Evolutionary conservation across 352 stramenopile genomes (phyloP).

Genomic region (Pythium brachiatum): DNA sequence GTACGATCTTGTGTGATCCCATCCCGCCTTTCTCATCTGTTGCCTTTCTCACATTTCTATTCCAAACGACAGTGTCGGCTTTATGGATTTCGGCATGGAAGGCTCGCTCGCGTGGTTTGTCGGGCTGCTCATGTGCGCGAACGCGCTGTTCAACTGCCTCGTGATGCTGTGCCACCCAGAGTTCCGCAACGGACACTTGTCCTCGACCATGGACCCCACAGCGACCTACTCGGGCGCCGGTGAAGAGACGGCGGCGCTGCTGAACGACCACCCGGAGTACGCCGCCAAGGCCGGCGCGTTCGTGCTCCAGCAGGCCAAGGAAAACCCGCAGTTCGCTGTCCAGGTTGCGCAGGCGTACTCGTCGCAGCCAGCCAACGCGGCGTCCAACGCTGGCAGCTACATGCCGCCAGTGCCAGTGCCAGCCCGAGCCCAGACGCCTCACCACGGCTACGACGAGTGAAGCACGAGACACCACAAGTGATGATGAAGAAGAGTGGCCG

Average conservation of each 20-base stretch:
- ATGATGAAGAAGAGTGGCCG: not conserved
- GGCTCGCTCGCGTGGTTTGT: conserved; percentile 67
- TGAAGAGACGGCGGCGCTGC: conserved; percentile 64
- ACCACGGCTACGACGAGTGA: too few species aligned
- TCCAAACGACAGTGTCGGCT: conserved; percentile 49
- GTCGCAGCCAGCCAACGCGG: conserved; percentile 8
- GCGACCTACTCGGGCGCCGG: conserved; percentile 56
- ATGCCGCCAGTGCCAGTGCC: conserved; percentile 16
- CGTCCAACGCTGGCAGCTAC: conserved; percentile 11
- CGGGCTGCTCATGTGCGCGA: conserved; percentile 74
- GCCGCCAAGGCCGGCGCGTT: conserved; percentile 62
- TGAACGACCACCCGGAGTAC: conserved; percentile 61
- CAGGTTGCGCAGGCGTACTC: conserved; percentile 40
- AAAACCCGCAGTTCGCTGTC: conserved; percentile 69
- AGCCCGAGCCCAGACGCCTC: too few species aligned
- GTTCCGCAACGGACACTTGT: conserved; percentile 72
- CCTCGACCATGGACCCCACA: conserved; percentile 76
- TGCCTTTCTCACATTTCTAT: not conserved
- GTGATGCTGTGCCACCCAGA: conserved; percentile 86
- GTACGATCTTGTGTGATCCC: conserved; percentile 21
- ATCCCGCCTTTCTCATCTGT: not conserved
- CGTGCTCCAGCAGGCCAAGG: conserved; percentile 61
- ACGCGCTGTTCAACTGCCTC: conserved; percentile 69
- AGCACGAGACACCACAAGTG: not conserved
- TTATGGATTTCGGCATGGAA: conserved; percentile 88